Base-by-base conservation (phyloP, 1,139 yeast genomes). In the Candida pseudocylindracea region DNA sequence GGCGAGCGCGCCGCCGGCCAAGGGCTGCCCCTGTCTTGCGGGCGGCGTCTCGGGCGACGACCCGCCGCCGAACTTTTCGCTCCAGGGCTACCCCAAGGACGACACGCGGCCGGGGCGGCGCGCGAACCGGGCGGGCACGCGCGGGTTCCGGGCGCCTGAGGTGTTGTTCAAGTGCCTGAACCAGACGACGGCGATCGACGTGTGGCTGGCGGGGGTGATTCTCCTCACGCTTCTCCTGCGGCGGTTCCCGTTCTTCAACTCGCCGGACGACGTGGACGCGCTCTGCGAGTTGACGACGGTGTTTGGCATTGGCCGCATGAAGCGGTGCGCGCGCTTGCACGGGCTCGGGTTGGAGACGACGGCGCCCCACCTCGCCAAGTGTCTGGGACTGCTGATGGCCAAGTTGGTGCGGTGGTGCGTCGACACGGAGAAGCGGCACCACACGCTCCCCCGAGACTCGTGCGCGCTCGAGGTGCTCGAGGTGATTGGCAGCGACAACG, bases 81-180 rank as follows among this genome's bases (percentile, higher is more conserved):
- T 25, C 26, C 10, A 8, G 10, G 92, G 91, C 4, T 78, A 75
- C 44, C 76, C 83, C 7, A 78, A 75, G 44, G 74, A 74, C 41
- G 93, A 80, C 50, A 69, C 70, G 36, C 58, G 96, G 38, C 81
- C 93, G 2, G 83, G 92, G 2, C 65, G 93, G 45, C 63, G 98
- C 37, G 96, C 96, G 2, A 88, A 88, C 46, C 70, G 99, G 44
- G 98, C 98, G 1, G 99, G 99, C 2, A 91, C 99, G 0, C 65
- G 98, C 43, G 96, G 96, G 0, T 83, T 83, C 48, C 63, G 96
- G 41, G 94, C 96, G 0, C 95, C 95, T 0, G 96, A 83, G 48
- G 95, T 83, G 2, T 55, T 85, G 36, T 66, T 83, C 51, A 81
- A 81, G 49, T 83, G 96, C 50, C 69, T 80, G 2, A 72, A 78